Base-by-base conservation (phyloP, 495 filamentous ascomycete species). In the Penicillium ochrochloron region DNA sequence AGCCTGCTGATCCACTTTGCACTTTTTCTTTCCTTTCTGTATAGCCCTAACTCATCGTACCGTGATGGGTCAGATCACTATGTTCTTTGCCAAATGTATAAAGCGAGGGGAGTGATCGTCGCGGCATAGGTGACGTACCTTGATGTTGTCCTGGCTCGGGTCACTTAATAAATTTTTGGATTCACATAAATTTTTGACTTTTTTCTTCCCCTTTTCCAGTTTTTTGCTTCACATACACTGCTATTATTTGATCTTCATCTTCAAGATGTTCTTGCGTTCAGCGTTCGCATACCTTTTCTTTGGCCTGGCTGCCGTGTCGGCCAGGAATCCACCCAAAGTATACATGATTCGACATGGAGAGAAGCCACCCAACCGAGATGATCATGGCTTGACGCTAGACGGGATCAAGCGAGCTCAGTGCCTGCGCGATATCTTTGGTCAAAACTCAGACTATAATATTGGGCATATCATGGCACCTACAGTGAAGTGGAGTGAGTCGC, bases 281-380 rank as follows among this genome's bases (percentile, higher is more conserved):
- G 52, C 60, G 21, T 35, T 57, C 21, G 34, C 48, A 17, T 59
- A 42, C 19, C n/a, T 66, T 25, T 42, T 15, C 35, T 15, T 54
- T 9, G 27, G 19, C 56, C 23, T 64, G 19, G 46, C 33, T 21
- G 31, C 41, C 21, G 41, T 35, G 0, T 64, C 57, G 1, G 66
- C 66, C 11, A 51, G 57, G 4, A 15, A 15, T n/a, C 52, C 59
- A 0, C 71, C 77, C 14, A 76, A 67, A 3, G 69, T 84, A 41
- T 85, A 84, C 65, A 65, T 85, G n/a, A 84, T 85, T 61, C 81
- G 83, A 37, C 83, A 85, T 63, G 83, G 78, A 61, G 83, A 85
- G 67, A 85, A 85, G 63, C 81, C 82, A 15, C 66, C 61, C 10
- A 62, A 81, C 59, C 61, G 60, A 6, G 65, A 73, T 34, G 76